Percentiles rank a stretch among this genome's conserved stretches.
These are phyloP conservation scores for Sporisorium exsertum DNA, from an alignment of 1,284 basidiomycete species.

Conservation along the genomic window DNA sequence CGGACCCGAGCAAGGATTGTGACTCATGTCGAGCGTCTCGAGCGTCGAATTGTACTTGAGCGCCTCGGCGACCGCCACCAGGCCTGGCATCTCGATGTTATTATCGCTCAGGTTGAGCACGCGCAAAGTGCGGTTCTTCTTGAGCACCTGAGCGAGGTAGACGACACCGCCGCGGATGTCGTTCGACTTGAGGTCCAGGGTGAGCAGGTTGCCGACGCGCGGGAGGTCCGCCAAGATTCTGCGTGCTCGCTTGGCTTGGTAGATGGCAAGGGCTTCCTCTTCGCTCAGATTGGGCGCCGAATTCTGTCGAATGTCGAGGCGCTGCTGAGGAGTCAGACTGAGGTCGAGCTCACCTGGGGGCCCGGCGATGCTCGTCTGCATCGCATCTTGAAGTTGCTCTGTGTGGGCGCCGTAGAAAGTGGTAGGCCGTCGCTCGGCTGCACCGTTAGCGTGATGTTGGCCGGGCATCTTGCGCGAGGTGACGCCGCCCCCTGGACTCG, in stretches of 20 bases:
- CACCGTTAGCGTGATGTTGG: conserved; percentile 18
- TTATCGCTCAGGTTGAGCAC: conserved; percentile 94
- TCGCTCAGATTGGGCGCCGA: conserved; percentile 39
- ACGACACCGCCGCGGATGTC: conserved; percentile 84
- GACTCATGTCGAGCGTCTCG: conserved; percentile 91
- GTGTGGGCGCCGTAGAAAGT: conserved; percentile 42
- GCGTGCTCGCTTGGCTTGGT: conserved; percentile 53
- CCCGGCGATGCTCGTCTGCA: conserved; percentile 42
- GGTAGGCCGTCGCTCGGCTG: conserved; percentile 1
- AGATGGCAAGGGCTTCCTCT: conserved; percentile 51
- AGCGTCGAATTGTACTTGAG: conserved; percentile 94
- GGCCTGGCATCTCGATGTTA: conserved; percentile 84
- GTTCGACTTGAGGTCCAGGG: conserved; percentile 90
- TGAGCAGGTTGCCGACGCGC: conserved; percentile 83
- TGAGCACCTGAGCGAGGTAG: conserved; percentile 93
- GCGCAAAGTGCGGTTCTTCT: conserved; percentile 93
- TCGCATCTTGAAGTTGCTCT: conserved; percentile 49
- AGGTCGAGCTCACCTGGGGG: conserved; percentile 36
- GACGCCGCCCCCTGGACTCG: conserved; percentile 60
- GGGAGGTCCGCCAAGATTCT: conserved; percentile 76
- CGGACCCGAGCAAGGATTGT: conserved; percentile 92
- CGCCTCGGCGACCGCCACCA: conserved; percentile 87
- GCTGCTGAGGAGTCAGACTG: conserved; percentile 36
- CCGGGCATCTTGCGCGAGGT: conserved; percentile 54
- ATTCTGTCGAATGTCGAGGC: conserved; percentile 23